Evolutionary conservation across 208 protist species (phyloP).

Genomic region (Crithidia expoeki): DNA sequence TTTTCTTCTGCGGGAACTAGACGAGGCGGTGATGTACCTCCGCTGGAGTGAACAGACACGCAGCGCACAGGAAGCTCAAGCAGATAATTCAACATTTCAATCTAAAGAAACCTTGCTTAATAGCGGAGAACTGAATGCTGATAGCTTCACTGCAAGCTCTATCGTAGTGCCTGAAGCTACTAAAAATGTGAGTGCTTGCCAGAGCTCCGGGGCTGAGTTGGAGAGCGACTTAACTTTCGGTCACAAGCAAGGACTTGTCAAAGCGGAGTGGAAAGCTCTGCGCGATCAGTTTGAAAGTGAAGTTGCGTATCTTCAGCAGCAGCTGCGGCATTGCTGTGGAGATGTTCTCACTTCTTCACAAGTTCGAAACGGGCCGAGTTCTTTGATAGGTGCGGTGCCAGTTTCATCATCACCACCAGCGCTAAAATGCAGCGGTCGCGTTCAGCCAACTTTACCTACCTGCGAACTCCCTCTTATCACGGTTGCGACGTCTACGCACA

Average conservation of each 20-base stretch:
- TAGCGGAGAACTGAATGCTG: no score
- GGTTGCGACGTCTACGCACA: slow-evolving; percentile 3
- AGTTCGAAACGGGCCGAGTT: neutral
- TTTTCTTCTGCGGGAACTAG: slow-evolving; percentile 26
- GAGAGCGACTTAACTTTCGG: no score
- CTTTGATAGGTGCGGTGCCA: no score
- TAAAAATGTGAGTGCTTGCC: no score
- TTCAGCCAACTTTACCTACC: neutral
- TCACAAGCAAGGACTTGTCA: no score
- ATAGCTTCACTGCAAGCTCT: no score
- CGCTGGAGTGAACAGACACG: neutral
- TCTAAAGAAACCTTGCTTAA: no score
- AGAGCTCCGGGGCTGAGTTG: no score
- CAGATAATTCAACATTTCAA: no score
- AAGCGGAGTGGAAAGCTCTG: neutral
- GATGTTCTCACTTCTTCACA: neutral
- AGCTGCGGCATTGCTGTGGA: neutral
- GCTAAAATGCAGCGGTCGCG: neutral
- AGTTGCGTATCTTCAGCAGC: slow-evolving; percentile 6
- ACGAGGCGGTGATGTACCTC: slow-evolving; percentile 25
- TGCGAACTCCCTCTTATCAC: slow-evolving; percentile 4
- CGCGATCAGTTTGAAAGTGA: slow-evolving; percentile 1
- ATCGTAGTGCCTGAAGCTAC: no score
- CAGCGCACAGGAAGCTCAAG: neutral
- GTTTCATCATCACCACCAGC: neutral